phyloP scores from a whole-genome alignment of 345 rosid species.

The Eutrema heterophyllum region DNA sequence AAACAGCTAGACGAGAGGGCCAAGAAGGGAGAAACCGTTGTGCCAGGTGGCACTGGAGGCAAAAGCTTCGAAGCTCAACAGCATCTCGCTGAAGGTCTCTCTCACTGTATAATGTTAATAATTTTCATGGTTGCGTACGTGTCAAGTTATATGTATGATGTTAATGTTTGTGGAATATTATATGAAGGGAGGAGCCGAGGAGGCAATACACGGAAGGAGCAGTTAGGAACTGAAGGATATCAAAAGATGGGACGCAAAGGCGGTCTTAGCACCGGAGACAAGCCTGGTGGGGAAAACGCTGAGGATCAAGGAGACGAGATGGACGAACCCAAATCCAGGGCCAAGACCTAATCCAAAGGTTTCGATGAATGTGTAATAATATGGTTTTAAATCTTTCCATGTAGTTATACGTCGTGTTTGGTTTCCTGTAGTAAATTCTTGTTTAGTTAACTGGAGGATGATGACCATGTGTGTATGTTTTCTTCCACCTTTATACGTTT shows the following conservation, averaged over 20 bases:
- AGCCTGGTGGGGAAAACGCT: slow-evolving; percentile 33
- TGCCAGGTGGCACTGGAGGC: slow-evolving; percentile 86
- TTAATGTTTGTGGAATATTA: neutral
- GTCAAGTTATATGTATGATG: neutral
- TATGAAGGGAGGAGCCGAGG: slow-evolving; percentile 55
- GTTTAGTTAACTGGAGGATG: neutral
- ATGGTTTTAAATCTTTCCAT: neutral
- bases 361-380: neutral
- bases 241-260: slow-evolving; percentile 59
- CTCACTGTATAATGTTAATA: neutral
- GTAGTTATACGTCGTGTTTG: neutral
- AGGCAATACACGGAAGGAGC: slow-evolving; percentile 55
- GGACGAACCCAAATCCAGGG: slow-evolving; percentile 43
- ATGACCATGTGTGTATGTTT: neutral
- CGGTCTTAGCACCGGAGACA: slow-evolving; percentile 38
- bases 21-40: slow-evolving; percentile 64
- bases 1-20: slow-evolving; percentile 66
- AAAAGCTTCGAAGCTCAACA: slow-evolving; percentile 89
- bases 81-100: slow-evolving; percentile 72
- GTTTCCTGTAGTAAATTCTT: neutral
- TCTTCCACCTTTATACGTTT: neutral
- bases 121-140: neutral
- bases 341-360: slow-evolving; percentile 9
- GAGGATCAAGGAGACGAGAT: slow-evolving; percentile 29
- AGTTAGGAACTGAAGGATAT: slow-evolving; percentile 56